Conservation (phyloP, 2,329 filamentous ascomycete genomes). For the Paraphaeosphaeria minitans region DNA sequence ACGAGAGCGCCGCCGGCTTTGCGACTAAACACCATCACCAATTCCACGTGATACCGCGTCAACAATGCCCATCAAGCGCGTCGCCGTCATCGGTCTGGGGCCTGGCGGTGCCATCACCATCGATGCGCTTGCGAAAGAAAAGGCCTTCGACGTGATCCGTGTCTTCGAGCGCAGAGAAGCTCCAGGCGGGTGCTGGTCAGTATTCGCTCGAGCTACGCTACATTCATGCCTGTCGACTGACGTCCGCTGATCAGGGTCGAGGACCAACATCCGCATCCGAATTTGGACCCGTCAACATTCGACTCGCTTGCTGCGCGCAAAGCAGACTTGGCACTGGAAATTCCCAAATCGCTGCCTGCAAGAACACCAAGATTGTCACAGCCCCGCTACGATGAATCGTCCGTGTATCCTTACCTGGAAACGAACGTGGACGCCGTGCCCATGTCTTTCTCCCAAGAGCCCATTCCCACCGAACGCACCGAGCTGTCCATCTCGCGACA, state of each 20-base stretch:
- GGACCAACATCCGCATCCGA: slow-evolving; percentile 25
- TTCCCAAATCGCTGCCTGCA: slow-evolving; percentile 27
- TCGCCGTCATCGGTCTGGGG: slow-evolving; percentile 67
- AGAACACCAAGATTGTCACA: slow-evolving; percentile 21
- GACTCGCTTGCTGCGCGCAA: slow-evolving; percentile 24
- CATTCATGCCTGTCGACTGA: slow-evolving; percentile 6
- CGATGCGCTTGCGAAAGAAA: slow-evolving; percentile 64
- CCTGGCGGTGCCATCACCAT: slow-evolving; percentile 65
- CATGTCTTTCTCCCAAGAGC: slow-evolving; percentile 66
- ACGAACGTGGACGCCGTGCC: slow-evolving; percentile 65
- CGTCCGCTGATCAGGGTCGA: slow-evolving; percentile 23
- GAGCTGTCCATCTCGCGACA: slow-evolving; percentile 54
- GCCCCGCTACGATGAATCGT: slow-evolving; percentile 33
- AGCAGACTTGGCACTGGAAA: slow-evolving; percentile 23
- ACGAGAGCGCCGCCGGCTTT: background rate
- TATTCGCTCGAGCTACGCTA: background rate
- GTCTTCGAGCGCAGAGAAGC: slow-evolving; percentile 67
- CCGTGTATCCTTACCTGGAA: slow-evolving; percentile 66
- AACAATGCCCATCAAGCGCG: slow-evolving; percentile 37
- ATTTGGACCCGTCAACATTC: slow-evolving; percentile 27
- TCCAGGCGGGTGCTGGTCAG: slow-evolving; percentile 66
- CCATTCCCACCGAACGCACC: slow-evolving; percentile 54
- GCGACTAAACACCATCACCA: background rate
- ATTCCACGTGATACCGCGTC: background rate
- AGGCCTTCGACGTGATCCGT: slow-evolving; percentile 62